Conservation (phyloP, 768 basidiomycete genomes). For the Podaxis sp. region DNA sequence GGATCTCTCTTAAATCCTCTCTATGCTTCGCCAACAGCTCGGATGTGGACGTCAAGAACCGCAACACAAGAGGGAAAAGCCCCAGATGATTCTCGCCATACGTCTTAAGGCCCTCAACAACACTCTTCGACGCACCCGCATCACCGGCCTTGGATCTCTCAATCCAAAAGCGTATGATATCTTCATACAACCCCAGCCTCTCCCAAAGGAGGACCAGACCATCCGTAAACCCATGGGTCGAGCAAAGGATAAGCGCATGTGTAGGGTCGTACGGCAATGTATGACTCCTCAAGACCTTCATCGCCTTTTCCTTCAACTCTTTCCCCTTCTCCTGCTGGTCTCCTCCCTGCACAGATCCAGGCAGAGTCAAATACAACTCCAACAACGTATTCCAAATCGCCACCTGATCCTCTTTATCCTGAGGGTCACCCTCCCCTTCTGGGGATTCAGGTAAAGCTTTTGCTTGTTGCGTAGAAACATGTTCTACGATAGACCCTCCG, state of each 20-base stretch:
- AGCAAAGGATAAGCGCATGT: slow-evolving; percentile 95
- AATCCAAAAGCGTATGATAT: slow-evolving; percentile 92
- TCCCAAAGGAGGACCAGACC: slow-evolving; percentile 94
- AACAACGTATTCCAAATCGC: slow-evolving; percentile 96
- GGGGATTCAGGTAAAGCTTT: slow-evolving; percentile 8
- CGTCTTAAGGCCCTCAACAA: slow-evolving; percentile 66
- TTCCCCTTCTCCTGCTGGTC: slow-evolving; percentile 28
- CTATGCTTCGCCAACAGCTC: slow-evolving; percentile 72
- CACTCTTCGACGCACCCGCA: slow-evolving; percentile 46
- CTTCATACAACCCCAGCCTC: slow-evolving; percentile 92
- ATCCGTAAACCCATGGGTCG: slow-evolving; percentile 74
- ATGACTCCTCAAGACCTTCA: slow-evolving; percentile 62
- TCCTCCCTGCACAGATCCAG: slow-evolving; percentile 20
- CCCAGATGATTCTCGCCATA: slow-evolving; percentile 74
- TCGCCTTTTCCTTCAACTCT: slow-evolving; percentile 60
- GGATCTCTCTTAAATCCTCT: slow-evolving; percentile 64
- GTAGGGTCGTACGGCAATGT: slow-evolving; percentile 79
- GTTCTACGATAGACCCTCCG: slow-evolving; percentile 25
- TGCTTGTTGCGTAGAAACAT: slow-evolving; percentile 7
- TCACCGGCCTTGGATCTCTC: slow-evolving; percentile 52
- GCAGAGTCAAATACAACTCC: slow-evolving; percentile 82
- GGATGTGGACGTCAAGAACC: slow-evolving; percentile 85
- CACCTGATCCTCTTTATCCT: slow-evolving; percentile 60
- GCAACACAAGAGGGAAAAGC: slow-evolving; percentile 83
- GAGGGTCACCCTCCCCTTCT: slow-evolving; percentile 45